These are phyloP conservation scores for Fusarium buxicola DNA, from an alignment of 2,329 filamentous ascomycete species.

Conservation along the genomic window DNA sequence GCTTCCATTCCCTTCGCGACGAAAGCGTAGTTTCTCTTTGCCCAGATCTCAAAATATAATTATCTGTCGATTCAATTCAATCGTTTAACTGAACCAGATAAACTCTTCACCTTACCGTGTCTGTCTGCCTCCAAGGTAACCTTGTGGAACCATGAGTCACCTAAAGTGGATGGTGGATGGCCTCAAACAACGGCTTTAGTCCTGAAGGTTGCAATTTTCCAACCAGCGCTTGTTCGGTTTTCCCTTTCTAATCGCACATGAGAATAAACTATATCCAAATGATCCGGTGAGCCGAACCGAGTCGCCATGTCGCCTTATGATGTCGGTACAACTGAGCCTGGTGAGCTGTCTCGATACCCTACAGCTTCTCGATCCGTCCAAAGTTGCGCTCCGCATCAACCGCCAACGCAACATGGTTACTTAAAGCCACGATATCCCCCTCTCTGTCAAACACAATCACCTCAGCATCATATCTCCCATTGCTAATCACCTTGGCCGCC, in stretches of 20 bases:
- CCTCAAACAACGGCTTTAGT: no score
- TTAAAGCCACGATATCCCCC: conserved; percentile 48
- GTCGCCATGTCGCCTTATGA: no score
- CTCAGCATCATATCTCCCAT: conserved; percentile 81
- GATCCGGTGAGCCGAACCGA: not conserved
- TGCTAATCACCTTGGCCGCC: conserved; percentile 72
- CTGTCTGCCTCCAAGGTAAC: no score
- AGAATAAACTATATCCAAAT: not conserved
- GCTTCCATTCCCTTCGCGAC: no score
- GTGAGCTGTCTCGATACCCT: conserved; percentile 7
- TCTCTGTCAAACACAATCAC: conserved; percentile 70
- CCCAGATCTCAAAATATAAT: no score
- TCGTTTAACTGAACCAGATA: no score
- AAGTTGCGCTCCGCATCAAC: conserved; percentile 44
- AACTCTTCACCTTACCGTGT: no score
- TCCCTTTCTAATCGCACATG: no score
- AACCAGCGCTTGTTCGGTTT: not conserved
- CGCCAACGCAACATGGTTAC: conserved; percentile 48
- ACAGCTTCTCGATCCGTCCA: conserved; percentile 53
- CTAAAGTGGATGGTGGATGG: no score
- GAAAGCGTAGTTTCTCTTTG: no score
- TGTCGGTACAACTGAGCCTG: not conserved
- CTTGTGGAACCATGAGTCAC: not conserved
- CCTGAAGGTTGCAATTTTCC: not conserved
- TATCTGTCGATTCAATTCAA: no score